phyloP scores from a whole-genome alignment of 805 yeast species.

The Blastobotrys americana region DNA sequence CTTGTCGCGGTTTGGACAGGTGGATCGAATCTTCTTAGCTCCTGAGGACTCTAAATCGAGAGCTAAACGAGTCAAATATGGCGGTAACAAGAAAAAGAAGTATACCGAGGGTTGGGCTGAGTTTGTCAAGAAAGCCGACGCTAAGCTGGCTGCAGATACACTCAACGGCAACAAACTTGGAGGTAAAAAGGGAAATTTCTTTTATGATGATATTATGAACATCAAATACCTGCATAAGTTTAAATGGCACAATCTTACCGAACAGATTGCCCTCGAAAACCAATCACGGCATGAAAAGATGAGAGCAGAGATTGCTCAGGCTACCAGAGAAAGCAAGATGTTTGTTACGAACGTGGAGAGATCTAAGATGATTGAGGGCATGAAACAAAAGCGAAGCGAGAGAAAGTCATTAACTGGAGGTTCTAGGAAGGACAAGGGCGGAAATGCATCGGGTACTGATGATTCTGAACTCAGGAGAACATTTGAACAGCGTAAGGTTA shows the following conservation, averaged over 20 bases:
- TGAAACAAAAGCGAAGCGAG: slow-evolving; percentile 43
- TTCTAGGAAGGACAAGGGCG: slow-evolving; percentile 26
- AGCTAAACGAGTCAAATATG: slow-evolving; percentile 65
- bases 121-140: slow-evolving; percentile 73
- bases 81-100: slow-evolving; percentile 85
- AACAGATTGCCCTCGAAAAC: slow-evolving; percentile 83
- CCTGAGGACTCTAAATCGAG: slow-evolving; percentile 71
- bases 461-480: slow-evolving; percentile 42
- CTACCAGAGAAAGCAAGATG: slow-evolving; percentile 75
- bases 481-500: slow-evolving; percentile 65
- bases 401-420: no score
- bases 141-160: slow-evolving; percentile 79
- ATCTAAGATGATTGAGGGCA: slow-evolving; percentile 70
- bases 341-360: slow-evolving; percentile 79
- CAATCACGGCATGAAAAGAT: slow-evolving; percentile 83
- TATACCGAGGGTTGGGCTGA: slow-evolving; percentile 98
- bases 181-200: slow-evolving; percentile 84
- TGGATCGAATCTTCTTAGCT: slow-evolving; percentile 79
- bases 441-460: slow-evolving; percentile 18
- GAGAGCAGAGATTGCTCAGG: slow-evolving; percentile 83
- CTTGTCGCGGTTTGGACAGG: slow-evolving; percentile 70
- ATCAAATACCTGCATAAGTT: slow-evolving; percentile 84
- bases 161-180: slow-evolving; percentile 86
- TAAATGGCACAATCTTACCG: slow-evolving; percentile 93
- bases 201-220: slow-evolving; percentile 90